Conservation (phyloP, 2,329 filamentous ascomycete species). For the Xylariaceae sp. region DNA sequence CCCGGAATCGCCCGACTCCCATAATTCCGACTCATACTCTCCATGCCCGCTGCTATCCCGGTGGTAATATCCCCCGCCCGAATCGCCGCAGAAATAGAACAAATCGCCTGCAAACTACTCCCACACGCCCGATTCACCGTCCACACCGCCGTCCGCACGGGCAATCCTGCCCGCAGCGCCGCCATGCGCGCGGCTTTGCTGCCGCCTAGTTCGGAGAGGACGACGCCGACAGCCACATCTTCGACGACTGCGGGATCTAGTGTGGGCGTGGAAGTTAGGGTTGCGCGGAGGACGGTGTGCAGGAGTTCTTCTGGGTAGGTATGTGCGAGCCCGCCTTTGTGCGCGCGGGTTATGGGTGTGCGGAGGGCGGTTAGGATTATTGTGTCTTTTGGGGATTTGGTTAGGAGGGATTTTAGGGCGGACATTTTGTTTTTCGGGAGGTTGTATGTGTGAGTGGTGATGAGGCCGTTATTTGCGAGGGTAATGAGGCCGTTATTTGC, state of each 20-base stretch:
- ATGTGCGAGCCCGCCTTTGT: constrained; percentile 79
- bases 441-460: too few relatives aligned
- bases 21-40: constrained; percentile 94
- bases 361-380: constrained; percentile 88
- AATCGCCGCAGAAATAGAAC: constrained; percentile 44
- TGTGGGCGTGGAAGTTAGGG: constrained; percentile 67
- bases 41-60: constrained; percentile 85
- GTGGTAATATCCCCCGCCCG: constrained; percentile 64
- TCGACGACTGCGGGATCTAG: constrained; percentile 44
- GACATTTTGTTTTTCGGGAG: constrained; percentile 12
- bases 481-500: too few relatives aligned
- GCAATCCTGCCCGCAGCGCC: constrained; percentile 74
- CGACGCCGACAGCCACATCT: constrained; percentile 81
- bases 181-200: constrained; percentile 90
- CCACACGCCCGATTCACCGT: constrained; percentile 87
- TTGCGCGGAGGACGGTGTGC: constrained; percentile 59
- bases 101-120: constrained; percentile 69
- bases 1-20: constrained; percentile 77
- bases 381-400: constrained; percentile 73
- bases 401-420: constrained; percentile 67
- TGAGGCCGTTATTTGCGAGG: too few relatives aligned
- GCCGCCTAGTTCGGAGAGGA: constrained; percentile 85
- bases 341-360: constrained; percentile 77
- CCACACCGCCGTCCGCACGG: constrained; percentile 67
- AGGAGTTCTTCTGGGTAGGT: constrained; percentile 89